These are phyloP conservation scores for Paraphoma chrysanthemicola DNA, from an alignment of 2,329 filamentous ascomycete genomes.

Conservation along the genomic window DNA sequence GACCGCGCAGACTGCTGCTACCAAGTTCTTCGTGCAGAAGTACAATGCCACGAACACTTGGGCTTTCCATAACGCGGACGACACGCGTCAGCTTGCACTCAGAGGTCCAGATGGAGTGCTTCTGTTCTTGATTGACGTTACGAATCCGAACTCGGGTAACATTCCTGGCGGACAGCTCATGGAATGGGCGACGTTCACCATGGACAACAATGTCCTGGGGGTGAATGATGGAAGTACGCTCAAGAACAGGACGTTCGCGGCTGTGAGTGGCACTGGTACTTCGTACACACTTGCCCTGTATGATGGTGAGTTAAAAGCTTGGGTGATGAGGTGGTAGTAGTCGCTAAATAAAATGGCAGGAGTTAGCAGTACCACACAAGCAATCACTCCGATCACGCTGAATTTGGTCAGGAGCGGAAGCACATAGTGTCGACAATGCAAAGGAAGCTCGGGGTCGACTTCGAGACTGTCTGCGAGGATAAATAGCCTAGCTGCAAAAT, in stretches of 20 bases:
- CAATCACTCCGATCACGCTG: slow-evolving; percentile 27
- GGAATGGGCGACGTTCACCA: slow-evolving; percentile 41
- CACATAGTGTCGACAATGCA: background rate
- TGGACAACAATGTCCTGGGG: slow-evolving; percentile 30
- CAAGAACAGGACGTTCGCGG: slow-evolving; percentile 33
- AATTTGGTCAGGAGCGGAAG: slow-evolving; percentile 21
- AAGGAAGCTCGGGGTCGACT: background rate
- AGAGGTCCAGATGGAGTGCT: slow-evolving; percentile 27
- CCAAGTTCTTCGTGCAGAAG: slow-evolving; percentile 32
- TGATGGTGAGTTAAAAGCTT: slow-evolving; percentile 30
- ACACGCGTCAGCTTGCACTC: slow-evolving; percentile 38
- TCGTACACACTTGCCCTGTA: slow-evolving; percentile 30
- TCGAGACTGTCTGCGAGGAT: too few relatives aligned
- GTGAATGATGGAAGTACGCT: slow-evolving; percentile 37
- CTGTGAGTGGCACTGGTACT: slow-evolving; percentile 16
- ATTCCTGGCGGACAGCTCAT: slow-evolving; percentile 35
- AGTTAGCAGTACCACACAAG: slow-evolving; percentile 20
- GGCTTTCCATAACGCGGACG: slow-evolving; percentile 32
- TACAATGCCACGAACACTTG: slow-evolving; percentile 34
- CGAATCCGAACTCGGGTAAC: slow-evolving; percentile 21
- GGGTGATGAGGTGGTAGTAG: background rate
- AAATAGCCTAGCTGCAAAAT: too few relatives aligned
- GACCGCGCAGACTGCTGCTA: slow-evolving; percentile 17
- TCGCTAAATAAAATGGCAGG: slow-evolving; percentile 18
- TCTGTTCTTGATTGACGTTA: slow-evolving; percentile 32